phyloP scores from a whole-genome alignment of 208 protist genomes.

The Crithidia bombi region DNA sequence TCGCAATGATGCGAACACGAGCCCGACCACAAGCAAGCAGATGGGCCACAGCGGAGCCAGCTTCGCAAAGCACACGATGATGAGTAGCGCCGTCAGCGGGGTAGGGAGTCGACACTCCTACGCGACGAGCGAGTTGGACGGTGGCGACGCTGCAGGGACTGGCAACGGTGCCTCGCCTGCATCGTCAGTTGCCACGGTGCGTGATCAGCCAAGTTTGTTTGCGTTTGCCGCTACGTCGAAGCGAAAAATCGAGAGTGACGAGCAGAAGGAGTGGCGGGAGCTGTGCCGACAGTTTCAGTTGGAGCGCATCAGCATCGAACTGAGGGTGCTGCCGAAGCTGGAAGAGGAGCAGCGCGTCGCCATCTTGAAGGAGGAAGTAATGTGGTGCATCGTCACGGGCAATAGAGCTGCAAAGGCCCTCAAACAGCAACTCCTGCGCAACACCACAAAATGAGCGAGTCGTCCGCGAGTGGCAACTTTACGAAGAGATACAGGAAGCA shows the following conservation, averaged over 20 bases:
- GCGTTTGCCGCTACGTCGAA: conserved; percentile 26
- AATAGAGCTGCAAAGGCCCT: conserved; percentile 23
- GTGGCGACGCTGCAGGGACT: not conserved
- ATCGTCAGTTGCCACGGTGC: not conserved
- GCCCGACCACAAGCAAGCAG: not conserved
- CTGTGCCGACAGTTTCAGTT: conserved; percentile 22
- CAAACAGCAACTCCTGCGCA: conserved; percentile 19
- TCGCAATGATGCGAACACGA: conserved; percentile 2
- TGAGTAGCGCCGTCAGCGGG: not conserved
- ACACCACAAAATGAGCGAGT: conserved; percentile 8
- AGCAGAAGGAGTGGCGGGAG: conserved; percentile 20
- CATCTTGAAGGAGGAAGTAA: conserved; percentile 46
- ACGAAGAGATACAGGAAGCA: not conserved
- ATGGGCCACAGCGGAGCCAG: not conserved
- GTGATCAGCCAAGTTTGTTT: conserved; percentile 30
- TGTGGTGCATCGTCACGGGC: conserved; percentile 40
- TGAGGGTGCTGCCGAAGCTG: conserved; percentile 27
- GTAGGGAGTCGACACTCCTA: conserved; percentile 3
- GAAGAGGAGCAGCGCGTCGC: conserved; percentile 37
- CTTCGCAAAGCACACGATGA: not conserved
- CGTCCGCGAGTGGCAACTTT: not conserved
- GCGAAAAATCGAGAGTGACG: conserved; percentile 25
- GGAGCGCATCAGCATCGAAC: conserved; percentile 10
- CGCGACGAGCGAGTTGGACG: conserved; percentile 11
- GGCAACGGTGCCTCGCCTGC: not conserved